phyloP scores from a whole-genome alignment of 2,329 filamentous ascomycete species.

The Drechslerella dactyloides region DNA sequence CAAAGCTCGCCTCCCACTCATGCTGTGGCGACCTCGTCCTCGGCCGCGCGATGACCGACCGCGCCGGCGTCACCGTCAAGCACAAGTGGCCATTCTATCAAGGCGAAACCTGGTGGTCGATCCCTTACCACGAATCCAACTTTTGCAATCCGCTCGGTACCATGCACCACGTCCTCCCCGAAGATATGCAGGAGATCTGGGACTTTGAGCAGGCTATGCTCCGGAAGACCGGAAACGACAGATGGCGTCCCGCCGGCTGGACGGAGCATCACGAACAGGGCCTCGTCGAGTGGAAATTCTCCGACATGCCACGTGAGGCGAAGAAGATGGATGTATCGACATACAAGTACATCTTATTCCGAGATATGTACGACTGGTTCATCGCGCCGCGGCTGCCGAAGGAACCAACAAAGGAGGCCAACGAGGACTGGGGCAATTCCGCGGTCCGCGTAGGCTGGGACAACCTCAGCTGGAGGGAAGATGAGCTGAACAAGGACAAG shows the following conservation, averaged over 20 bases:
- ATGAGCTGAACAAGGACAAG: slow-evolving; percentile 43
- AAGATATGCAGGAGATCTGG: slow-evolving; percentile 49
- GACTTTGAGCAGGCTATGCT: slow-evolving; percentile 47
- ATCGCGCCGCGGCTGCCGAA: slow-evolving; percentile 26
- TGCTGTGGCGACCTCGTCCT: slow-evolving; percentile 48
- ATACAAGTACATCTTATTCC: slow-evolving; percentile 42
- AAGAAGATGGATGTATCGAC: slow-evolving; percentile 25
- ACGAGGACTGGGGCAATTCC: slow-evolving; percentile 17
- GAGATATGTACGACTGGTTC: slow-evolving; percentile 47
- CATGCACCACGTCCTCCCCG: slow-evolving; percentile 39
- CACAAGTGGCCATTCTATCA: slow-evolving; percentile 49
- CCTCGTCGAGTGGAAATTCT: slow-evolving; percentile 34
- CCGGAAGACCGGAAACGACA: slow-evolving; percentile 30
- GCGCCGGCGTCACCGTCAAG: slow-evolving; percentile 34
- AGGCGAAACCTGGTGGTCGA: slow-evolving; percentile 49
- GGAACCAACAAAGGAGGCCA: slow-evolving; percentile 14
- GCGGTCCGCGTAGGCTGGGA: slow-evolving; percentile 38
- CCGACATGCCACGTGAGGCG: slow-evolving; percentile 30
- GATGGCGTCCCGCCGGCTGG: slow-evolving; percentile 46
- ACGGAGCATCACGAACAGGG: slow-evolving; percentile 26
- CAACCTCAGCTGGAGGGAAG: slow-evolving; percentile 42
- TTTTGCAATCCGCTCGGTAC: slow-evolving; percentile 44
- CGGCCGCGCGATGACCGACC: slow-evolving; percentile 39
- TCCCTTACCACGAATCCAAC: slow-evolving; percentile 47
- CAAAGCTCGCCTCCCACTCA: slow-evolving; percentile 30